These are phyloP conservation scores for Cymbidium sinense DNA, from an alignment of 106 monocot genomes.

Conservation along the genomic window DNA sequence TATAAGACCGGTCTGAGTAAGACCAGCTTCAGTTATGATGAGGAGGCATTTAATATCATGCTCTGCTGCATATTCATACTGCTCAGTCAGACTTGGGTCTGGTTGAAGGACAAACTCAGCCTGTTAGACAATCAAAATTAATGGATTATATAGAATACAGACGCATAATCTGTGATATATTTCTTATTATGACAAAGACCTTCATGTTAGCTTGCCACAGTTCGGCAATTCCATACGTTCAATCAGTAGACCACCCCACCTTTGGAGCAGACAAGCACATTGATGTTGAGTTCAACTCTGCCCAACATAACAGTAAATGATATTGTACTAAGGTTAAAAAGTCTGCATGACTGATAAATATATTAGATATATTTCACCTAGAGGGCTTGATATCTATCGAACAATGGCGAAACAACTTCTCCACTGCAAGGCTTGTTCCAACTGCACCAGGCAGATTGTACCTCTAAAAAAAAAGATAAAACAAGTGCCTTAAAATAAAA, in stretches of 20 bases:
- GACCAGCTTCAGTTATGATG: slow-evolving; percentile 82
- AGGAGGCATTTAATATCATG: slow-evolving; percentile 87
- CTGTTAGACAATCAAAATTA: slow-evolving; percentile 20
- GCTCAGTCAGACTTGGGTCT: slow-evolving; percentile 83
- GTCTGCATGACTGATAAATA: neutral
- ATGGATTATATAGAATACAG: neutral
- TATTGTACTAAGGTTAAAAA: neutral
- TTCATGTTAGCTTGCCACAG: slow-evolving; percentile 91
- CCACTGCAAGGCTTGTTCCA: slow-evolving; percentile 89
- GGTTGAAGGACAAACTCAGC: slow-evolving; percentile 73
- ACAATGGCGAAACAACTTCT: slow-evolving; percentile 70
- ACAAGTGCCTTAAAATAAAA: neutral
- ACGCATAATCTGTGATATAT: neutral
- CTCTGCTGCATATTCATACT: slow-evolving; percentile 96
- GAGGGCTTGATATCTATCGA: slow-evolving; percentile 49
- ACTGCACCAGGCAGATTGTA: slow-evolving; percentile 70
- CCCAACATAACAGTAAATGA: neutral
- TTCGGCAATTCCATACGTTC: slow-evolving; percentile 88
- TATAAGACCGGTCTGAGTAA: slow-evolving; percentile 60
- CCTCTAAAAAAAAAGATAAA: slow-evolving; percentile 37
- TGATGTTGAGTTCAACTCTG: slow-evolving; percentile 47
- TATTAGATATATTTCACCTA: slow-evolving; percentile 32
- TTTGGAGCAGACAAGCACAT: slow-evolving; percentile 89
- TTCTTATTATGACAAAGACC: slow-evolving; percentile 24
- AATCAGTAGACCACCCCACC: slow-evolving; percentile 81